Evolutionary conservation across 2,329 filamentous ascomycete genomes (phyloP), one percentile per base, ranked within the genome.

Genomic region (Dactylellina leptospora): DNA sequence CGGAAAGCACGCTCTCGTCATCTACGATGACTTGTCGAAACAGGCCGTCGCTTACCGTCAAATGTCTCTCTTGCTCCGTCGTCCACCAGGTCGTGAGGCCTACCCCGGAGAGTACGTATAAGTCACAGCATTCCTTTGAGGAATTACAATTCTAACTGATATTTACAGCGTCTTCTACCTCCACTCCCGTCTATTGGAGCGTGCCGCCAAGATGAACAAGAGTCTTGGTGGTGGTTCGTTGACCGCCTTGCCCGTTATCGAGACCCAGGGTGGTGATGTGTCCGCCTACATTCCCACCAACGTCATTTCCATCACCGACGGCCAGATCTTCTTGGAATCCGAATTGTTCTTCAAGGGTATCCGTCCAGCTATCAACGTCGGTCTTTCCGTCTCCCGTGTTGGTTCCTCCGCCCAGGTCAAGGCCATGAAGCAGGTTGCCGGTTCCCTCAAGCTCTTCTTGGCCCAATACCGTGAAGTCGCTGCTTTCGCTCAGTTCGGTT

Each of bases 331-430:
- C 91, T 87, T 99, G 86, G 95, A 99, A 85, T 84, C 93, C 78
- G 95, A 99, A 84, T 87, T 97, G 77, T 99, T 97, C 90, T 97
- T 97, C 92, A 99, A 99, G 91, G 95, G 95, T 96, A 85, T 99
- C 84, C 93, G 95, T 81, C 95, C 95, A 79, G 95, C 95, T 85
- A 99, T 99, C 84, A 99, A 99, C 88, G 95, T 99, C 90, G 95
- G 95, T 95, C 91, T 99, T 79, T 99, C 95, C 80, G 95, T 99
- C 79, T 99, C 95, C 78, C 95, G 95, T 91, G 95, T 99, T 89
- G 95, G 95, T 82, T 99, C 95, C 81, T 92, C 95, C 82, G 95
- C 95, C 82, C 95, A 99, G 88, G 88, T 97, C 83, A 99, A 97
- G 91, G 93, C 95, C 85, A 99, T 99, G 95, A 99, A 99, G 89